Evolutionary conservation across 768 basidiomycete genomes (phyloP).

Genomic region (Lentinus tigrinus): DNA sequence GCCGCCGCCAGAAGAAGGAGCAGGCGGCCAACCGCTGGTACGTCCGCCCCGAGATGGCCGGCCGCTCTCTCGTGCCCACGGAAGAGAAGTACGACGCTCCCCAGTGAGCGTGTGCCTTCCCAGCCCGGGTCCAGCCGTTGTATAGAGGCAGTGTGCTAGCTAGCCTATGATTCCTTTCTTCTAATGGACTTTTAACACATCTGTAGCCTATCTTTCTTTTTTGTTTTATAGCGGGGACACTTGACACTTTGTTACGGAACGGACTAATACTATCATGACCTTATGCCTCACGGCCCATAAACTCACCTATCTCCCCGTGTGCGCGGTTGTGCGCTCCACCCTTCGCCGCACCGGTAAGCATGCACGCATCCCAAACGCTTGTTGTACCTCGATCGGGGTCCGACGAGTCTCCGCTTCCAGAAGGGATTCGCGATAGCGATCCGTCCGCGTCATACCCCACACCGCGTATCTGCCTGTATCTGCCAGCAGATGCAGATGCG

Average conservation of each 20-base stretch:
- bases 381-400: no score
- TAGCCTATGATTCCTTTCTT: not conserved
- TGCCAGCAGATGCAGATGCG: no score
- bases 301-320: no score
- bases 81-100: slow-evolving; percentile 13
- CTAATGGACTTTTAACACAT: not conserved
- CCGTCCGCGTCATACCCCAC: no score
- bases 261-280: not conserved
- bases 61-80: slow-evolving; percentile 20
- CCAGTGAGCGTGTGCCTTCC: not conserved
- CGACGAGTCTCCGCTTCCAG: no score
- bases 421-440: no score
- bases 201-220: not conserved
- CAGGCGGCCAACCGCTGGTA: slow-evolving; percentile 17
- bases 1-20: slow-evolving; percentile 4
- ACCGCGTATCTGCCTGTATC: no score
- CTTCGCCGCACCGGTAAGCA: no score
- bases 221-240: not conserved
- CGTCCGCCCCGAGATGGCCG: slow-evolving; percentile 21
- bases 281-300: not conserved
- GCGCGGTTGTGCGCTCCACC: no score
- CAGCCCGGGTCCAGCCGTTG: not conserved
- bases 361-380: no score
- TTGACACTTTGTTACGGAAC: not conserved
- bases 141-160: not conserved